Evolutionary conservation across 257 asterid genomes (phyloP), one percentile per base, ranked within the genome.

Genomic region (Solanum appendiculatum): DNA sequence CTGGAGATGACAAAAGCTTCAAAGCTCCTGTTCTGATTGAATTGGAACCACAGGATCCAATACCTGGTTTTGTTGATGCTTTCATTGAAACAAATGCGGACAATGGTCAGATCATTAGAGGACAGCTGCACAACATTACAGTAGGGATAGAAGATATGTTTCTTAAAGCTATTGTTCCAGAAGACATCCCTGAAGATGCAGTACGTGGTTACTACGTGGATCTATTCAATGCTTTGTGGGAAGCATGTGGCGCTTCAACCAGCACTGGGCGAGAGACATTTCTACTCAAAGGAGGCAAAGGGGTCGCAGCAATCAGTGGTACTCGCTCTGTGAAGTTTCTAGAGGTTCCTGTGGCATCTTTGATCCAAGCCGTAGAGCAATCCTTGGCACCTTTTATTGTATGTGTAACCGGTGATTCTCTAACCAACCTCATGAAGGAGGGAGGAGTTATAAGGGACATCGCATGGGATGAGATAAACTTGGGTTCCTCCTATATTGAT

Each of bases 131-230:
- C 27, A 91, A 93, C 90, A 87, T 97, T 86, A 92, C 92, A 42
- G 95, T 94, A 72, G 99, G 99, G 78, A 97, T 97, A 15, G 99
- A 97, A 90, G 99, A 97, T 90, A 97, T 97, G 98, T 97, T 97
- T 90, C 96, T 92, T 58, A 94, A 91, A 91, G 95, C 96, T 85
- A 89, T 92, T 88, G 89, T 91, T 72, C 98, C 98, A 27, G 96
- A 97, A 58, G 96, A 91, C 87, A 86, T 93, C 75, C 85, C 90
- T 33, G 91, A 86, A 88, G 95, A 90, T 73, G 89, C 64, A 74
- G 90, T 87, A 18, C 89, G 93, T n/a, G 81, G 84, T 74, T 95
- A 94, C 86, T 90, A 92, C 54, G 87, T 89, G 75, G 93, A 94
- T 51, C 89, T 97, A 33, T 97, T 95, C 88, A 90, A 93, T 88